Conservation (phyloP, 441 rosid genomes). For the Bruguiera hainesii region DNA sequence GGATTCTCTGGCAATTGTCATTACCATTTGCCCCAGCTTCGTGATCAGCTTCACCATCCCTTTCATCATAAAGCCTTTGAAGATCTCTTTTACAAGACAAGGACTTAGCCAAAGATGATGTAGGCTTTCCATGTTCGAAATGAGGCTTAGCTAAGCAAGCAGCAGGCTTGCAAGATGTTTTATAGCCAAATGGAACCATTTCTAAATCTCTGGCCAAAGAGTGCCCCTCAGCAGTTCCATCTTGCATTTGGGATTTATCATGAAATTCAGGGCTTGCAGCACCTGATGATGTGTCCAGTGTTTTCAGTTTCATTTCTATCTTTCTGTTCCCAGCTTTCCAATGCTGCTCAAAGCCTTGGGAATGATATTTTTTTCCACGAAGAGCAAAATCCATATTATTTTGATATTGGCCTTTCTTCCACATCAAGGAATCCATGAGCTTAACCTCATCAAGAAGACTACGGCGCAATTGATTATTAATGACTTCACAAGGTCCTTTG, state of each 20-base stretch:
- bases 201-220: constrained; percentile 24
- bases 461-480: constrained; percentile 24
- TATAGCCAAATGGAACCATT: constrained; percentile 20
- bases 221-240: constrained; percentile 9
- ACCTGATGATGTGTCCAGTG: constrained; percentile 17
- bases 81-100: constrained; percentile 35
- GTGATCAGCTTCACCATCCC: constrained; percentile 13
- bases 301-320: constrained; percentile 26
- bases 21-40: constrained; percentile 7
- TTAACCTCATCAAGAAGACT: constrained; percentile 60
- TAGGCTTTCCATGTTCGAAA: constrained; percentile 17
- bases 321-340: constrained; percentile 38
- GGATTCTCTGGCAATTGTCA: constrained; percentile 12
- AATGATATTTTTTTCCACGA: constrained; percentile 22
- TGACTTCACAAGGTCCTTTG: constrained; percentile 21
- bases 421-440: constrained; percentile 44
- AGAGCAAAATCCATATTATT: constrained; percentile 19
- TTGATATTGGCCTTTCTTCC: constrained; percentile 35
- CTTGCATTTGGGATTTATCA: constrained; percentile 13
- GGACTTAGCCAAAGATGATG: constrained; percentile 24
- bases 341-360: constrained; percentile 20
- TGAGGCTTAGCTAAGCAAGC: constrained; percentile 14
- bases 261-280: constrained; percentile 11
- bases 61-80: constrained; percentile 14
- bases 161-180: constrained; percentile 10